Evolutionary conservation across 306 rosid genomes (phyloP).

Genomic region (Biancaea sappan): DNA sequence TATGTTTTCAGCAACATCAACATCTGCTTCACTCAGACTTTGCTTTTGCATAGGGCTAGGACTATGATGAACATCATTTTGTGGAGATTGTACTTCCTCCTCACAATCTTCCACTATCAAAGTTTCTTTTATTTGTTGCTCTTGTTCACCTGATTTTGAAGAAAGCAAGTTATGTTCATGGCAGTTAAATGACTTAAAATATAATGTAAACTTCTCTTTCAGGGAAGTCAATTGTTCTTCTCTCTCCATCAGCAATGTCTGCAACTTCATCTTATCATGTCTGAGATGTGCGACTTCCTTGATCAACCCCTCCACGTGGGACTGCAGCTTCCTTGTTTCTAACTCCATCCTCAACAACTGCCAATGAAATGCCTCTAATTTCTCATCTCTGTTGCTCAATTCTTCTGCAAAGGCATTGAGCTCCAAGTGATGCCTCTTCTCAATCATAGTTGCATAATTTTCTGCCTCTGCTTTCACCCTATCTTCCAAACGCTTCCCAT

Average conservation of each 20-base stretch:
- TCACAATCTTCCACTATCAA: constrained; percentile 35
- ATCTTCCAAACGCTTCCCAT: constrained; percentile 67
- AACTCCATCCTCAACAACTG: constrained; percentile 75
- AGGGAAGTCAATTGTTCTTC: constrained; percentile 60
- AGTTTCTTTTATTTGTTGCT: constrained; percentile 47
- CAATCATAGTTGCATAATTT: constrained; percentile 65
- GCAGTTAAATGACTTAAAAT: constrained; percentile 44
- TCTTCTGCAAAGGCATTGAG: constrained; percentile 90
- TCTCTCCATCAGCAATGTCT: constrained; percentile 59
- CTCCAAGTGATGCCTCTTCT: constrained; percentile 81
- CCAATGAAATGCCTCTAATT: constrained; percentile 79
- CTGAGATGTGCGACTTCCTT: constrained; percentile 69
- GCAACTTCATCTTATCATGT: constrained; percentile 66
- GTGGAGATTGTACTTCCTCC: neutral
- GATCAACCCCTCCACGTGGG: constrained; percentile 64
- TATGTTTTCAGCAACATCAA: neutral
- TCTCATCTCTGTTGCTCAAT: constrained; percentile 78
- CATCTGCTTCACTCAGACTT: neutral
- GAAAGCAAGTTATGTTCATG: constrained; percentile 40
- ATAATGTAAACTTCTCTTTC: constrained; percentile 60
- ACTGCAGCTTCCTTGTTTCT: constrained; percentile 73
- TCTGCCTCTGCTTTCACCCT: constrained; percentile 81
- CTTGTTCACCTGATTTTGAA: constrained; percentile 48
- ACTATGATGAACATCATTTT: no score
- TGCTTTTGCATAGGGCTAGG: neutral